Percentiles rank a stretch among this genome's conserved stretches.
phyloP scores from a whole-genome alignment of 75 land plant genomes.

The Picea glauca region DNA sequence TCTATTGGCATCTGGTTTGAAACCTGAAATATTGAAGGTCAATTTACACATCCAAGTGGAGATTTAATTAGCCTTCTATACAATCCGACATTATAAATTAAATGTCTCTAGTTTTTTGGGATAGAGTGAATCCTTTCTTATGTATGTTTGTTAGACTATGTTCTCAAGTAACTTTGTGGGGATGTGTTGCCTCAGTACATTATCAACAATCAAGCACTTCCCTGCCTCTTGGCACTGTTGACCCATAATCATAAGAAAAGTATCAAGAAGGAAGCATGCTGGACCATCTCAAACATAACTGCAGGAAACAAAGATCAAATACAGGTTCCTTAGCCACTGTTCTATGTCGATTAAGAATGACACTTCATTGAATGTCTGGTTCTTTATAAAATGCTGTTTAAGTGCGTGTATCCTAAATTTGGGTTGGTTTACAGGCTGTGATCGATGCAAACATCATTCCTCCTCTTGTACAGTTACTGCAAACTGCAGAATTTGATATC shows the following conservation, averaged over 20 bases:
- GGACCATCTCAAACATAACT: conserved; percentile 62
- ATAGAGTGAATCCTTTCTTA: too few species aligned
- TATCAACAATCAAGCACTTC: conserved; percentile 49
- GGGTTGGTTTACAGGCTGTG: conserved; percentile 34
- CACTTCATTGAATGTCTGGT: not conserved
- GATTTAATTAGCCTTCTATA: too few species aligned
- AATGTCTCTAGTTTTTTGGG: too few species aligned
- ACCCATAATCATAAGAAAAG: conserved; percentile 54
- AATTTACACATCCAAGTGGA: too few species aligned
- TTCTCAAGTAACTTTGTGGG: too few species aligned
- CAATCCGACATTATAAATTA: too few species aligned
- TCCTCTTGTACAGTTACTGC: conserved; percentile 43
- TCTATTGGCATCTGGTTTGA: too few species aligned
- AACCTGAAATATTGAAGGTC: too few species aligned
- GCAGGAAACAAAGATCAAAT: conserved; percentile 64
- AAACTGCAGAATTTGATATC: conserved; percentile 56
- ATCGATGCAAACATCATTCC: conserved; percentile 58
- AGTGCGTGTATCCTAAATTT: not conserved
- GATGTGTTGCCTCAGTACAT: conserved; percentile 58
- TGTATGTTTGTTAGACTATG: too few species aligned
- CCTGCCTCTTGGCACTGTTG: conserved; percentile 36
- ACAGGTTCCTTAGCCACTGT: conserved; percentile 25
- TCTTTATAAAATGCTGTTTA: not conserved
- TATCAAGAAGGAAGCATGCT: conserved; percentile 63
- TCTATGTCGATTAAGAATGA: not conserved